Evolutionary conservation across 2,329 filamentous ascomycete genomes (phyloP), one percentile per base, ranked within the genome.

Genomic region (Venturia nashicola): DNA sequence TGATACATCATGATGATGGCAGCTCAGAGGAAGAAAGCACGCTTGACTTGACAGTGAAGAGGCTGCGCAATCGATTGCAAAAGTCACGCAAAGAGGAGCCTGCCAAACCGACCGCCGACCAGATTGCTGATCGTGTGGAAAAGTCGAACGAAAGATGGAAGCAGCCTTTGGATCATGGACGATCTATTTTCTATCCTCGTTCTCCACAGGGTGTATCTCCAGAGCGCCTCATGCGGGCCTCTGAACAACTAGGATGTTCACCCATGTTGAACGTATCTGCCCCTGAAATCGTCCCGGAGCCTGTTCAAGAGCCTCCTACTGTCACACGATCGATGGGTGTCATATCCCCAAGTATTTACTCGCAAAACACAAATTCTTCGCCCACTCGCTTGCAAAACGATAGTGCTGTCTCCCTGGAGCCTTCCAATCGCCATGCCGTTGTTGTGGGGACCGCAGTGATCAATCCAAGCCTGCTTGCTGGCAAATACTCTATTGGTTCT

Each of bases 271-370:
- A 39, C 23, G 20, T 39, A 60, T 42, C 34, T 42, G 16, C 59
- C 14, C 39, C 59, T 1, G 16, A 23, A 59, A 16, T 8, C 6
- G 32, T 40, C 16, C 32, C 3, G 18, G 39, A 60, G 20, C 2
- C 59, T 32, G 34, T n/a, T 42, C 59, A 34, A 42, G 59, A 60
- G 42, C 59, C 46, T 54, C 61, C 23, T 8, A 7, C 36, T 23
- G 61, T 42, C 9, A 12, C 27, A 36, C 43, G 63, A 34, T n/a
- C 57, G n/a, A 9, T 40, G 6, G 61, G 40, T 34, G 39, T 63
- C 14, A 46, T 78, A 59, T 80, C 78, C 1, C 78, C 78, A 1
- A 80, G 78, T 63, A 67, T 80, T 12, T 80, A 80, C 65, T 80
- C 78, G 5, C 71, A 75, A 1, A 73, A 75, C 12, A 77, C 75